Evolutionary conservation across 345 rosid genomes (phyloP).

Genomic region (Eucalyptus sp.): DNA sequence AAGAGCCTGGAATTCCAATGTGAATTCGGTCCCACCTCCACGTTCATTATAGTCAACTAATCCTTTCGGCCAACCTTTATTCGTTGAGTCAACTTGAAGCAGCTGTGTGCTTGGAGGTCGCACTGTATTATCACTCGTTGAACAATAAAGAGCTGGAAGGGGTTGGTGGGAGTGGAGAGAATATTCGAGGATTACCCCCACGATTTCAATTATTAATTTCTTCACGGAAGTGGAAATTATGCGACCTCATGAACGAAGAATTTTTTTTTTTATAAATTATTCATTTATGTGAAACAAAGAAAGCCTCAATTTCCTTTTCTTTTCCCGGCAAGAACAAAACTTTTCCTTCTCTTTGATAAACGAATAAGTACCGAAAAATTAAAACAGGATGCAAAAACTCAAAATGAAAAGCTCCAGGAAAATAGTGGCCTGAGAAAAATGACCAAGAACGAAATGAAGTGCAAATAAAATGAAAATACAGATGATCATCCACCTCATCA

Average conservation of each 20-base stretch:
- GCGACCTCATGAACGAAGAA: background rate
- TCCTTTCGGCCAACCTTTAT: background rate
- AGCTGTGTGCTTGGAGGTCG: background rate
- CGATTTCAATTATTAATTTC: background rate
- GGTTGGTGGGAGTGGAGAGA: background rate
- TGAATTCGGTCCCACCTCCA: background rate
- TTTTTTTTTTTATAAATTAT: no score
- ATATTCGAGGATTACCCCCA: background rate
- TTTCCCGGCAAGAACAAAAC: no score
- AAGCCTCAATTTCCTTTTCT: no score
- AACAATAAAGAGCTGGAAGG: background rate
- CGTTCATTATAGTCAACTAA: background rate
- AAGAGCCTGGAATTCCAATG: background rate
- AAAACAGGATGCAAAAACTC: background rate
- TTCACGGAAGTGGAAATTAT: background rate
- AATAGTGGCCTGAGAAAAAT: background rate
- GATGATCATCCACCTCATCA: background rate
- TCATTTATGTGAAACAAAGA: accelerated
- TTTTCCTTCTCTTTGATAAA: no score
- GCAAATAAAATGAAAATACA: background rate
- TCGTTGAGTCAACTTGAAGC: background rate
- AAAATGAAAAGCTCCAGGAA: background rate
- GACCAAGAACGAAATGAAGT: background rate
- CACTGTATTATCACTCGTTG: background rate
- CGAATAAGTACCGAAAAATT: background rate